Percentiles rank a stretch among this genome's conserved stretches.
Conservation (phyloP, 2,329 filamentous ascomycete species). For the Catunica adiposa region DNA sequence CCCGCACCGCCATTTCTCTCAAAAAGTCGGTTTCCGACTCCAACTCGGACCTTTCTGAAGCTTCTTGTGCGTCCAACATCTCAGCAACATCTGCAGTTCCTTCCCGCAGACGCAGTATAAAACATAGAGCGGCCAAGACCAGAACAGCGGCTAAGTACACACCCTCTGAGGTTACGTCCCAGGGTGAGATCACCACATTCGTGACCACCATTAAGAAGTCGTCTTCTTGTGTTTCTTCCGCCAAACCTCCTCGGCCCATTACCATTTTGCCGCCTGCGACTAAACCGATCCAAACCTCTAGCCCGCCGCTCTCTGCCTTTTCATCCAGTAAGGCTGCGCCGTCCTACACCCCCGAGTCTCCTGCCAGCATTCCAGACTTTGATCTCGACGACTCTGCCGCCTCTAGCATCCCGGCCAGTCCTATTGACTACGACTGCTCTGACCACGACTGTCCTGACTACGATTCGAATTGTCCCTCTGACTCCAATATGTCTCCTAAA, state of each 20-base stretch:
- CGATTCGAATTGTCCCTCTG: background rate
- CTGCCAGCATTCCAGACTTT: slow-evolving; percentile 11
- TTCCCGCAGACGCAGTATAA: slow-evolving; percentile 9
- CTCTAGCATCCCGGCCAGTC: background rate
- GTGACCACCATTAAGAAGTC: slow-evolving; percentile 11
- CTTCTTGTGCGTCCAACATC: background rate
- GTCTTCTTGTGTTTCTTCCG: slow-evolving; percentile 7
- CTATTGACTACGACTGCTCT: background rate
- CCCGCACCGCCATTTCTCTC: background rate
- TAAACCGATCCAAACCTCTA: background rate
- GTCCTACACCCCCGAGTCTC: slow-evolving; percentile 10
- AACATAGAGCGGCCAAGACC: slow-evolving; percentile 11
- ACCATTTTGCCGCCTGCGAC: background rate
- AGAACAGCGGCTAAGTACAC: slow-evolving; percentile 9
- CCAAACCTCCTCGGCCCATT: slow-evolving; percentile 7
- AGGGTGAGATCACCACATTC: slow-evolving; percentile 7
- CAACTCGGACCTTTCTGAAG: background rate
- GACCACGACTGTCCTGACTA: background rate
- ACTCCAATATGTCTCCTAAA: slow-evolving; percentile 10
- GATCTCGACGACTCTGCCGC: background rate
- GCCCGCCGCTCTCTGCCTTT: slow-evolving; percentile 5
- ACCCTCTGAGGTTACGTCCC: slow-evolving; percentile 6
- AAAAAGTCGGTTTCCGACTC: background rate
- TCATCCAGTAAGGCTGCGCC: background rate
- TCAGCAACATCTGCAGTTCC: slow-evolving; percentile 3